Conservation (phyloP, 129 eudicot genomes). For the Oenanthe sinensis region DNA sequence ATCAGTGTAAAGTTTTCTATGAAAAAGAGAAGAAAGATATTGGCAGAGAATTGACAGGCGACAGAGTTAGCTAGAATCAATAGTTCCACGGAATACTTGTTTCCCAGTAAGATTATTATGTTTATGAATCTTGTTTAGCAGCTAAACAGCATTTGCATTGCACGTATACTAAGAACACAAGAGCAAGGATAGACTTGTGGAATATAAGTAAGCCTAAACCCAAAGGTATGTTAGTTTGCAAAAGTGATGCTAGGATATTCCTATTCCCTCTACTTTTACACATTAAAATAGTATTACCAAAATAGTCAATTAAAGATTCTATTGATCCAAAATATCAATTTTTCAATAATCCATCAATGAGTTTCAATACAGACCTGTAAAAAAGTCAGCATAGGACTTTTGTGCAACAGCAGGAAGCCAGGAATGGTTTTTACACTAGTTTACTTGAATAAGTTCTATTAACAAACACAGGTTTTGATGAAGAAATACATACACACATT, state of each 20-base stretch:
- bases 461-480: neutral
- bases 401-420: neutral
- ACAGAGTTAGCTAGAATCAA: neutral
- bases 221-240: neutral
- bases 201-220: neutral
- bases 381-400: neutral
- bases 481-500: neutral
- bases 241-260: neutral
- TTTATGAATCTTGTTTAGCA: neutral
- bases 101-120: neutral
- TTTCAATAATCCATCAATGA: neutral
- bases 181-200: neutral
- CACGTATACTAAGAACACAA: neutral
- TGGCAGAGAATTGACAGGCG: neutral
- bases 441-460: neutral
- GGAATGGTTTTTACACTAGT: neutral
- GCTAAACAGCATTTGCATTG: neutral
- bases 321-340: no score
- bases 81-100: no score
- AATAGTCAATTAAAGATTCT: neutral
- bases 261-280: neutral
- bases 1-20: no score
- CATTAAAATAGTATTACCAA: neutral
- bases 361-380: neutral
- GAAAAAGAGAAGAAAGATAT: no score